Evolutionary conservation across 805 yeast species (phyloP).

Genomic region (Candida montana): DNA sequence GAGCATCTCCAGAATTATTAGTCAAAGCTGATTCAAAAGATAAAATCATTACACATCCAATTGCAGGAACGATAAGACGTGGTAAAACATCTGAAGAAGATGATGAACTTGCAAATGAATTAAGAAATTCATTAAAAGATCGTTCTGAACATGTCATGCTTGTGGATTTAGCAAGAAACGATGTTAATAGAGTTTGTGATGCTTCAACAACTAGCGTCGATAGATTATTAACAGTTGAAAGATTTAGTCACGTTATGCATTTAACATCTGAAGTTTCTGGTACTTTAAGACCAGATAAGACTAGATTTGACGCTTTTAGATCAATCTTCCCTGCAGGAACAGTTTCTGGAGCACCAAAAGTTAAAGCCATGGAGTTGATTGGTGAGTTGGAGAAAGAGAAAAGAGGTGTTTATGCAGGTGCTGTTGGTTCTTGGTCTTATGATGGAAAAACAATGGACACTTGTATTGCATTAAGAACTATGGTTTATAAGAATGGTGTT

Average conservation of each 20-base stretch:
- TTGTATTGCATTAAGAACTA: slow-evolving; percentile 94
- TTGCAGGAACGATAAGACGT: slow-evolving; percentile 93
- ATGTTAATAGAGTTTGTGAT: slow-evolving; percentile 89
- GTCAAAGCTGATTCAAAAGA: slow-evolving; percentile 73
- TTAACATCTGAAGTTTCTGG: slow-evolving; percentile 94
- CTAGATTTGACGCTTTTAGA: slow-evolving; percentile 94
- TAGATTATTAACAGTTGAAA: slow-evolving; percentile 79
- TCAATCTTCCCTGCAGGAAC: slow-evolving; percentile 99
- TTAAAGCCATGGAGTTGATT: slow-evolving; percentile 91
- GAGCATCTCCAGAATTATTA: slow-evolving; percentile 94
- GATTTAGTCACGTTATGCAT: slow-evolving; percentile 97
- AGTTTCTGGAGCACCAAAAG: slow-evolving; percentile 97
- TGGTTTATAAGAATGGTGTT: slow-evolving; percentile 86
- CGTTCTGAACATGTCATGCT: slow-evolving; percentile 98
- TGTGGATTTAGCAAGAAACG: slow-evolving; percentile 96
- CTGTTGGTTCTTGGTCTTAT: slow-evolving; percentile 97
- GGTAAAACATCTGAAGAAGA: slow-evolving; percentile 92
- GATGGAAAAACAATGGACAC: slow-evolving; percentile 95
- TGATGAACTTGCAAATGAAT: slow-evolving; percentile 68
- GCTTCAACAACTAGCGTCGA: slow-evolving; percentile 84
- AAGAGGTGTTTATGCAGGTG: slow-evolving; percentile 97
- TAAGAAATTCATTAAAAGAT: slow-evolving; percentile 78
- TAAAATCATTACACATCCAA: slow-evolving; percentile 89
- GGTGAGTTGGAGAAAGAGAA: slow-evolving; percentile 86
- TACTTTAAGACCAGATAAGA: slow-evolving; percentile 72